phyloP scores from a whole-genome alignment of 805 yeast genomes.

The Monosporozyma solicola region DNA sequence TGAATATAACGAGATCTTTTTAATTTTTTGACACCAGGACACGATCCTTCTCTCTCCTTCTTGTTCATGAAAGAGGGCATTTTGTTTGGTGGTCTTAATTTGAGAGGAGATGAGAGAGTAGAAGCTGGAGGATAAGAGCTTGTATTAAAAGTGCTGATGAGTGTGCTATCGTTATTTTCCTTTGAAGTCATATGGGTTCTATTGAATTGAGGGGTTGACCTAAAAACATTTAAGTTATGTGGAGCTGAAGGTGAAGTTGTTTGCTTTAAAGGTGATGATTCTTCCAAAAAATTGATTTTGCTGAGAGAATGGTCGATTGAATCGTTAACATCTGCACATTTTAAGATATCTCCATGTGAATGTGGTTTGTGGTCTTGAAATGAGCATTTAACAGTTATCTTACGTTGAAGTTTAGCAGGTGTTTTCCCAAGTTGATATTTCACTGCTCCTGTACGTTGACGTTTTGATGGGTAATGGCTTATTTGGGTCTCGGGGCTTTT shows the following conservation, averaged over 20 bases:
- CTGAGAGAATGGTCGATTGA: background rate
- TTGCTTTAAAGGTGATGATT: background rate
- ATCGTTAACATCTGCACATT: background rate
- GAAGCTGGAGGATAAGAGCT: background rate
- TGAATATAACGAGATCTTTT: background rate
- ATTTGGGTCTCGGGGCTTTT: background rate
- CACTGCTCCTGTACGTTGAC: background rate
- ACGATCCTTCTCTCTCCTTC: background rate
- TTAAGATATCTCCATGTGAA: background rate
- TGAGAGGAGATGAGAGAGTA: background rate
- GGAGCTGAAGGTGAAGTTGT: background rate
- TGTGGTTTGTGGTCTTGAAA: background rate
- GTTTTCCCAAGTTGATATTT: background rate
- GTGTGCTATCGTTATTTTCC: background rate
- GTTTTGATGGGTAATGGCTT: background rate
- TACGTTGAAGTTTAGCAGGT: background rate
- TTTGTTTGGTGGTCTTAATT: background rate
- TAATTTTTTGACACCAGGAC: background rate
- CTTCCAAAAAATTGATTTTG: background rate
- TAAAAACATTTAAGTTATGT: background rate
- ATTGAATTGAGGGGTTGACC: background rate
- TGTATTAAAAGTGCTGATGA: background rate
- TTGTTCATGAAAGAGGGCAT: background rate
- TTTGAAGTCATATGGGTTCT: background rate
- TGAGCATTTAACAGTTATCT: background rate